Evolutionary conservation across 352 stramenopile species (phyloP).

Genomic region (Globisporangium nagaii): DNA sequence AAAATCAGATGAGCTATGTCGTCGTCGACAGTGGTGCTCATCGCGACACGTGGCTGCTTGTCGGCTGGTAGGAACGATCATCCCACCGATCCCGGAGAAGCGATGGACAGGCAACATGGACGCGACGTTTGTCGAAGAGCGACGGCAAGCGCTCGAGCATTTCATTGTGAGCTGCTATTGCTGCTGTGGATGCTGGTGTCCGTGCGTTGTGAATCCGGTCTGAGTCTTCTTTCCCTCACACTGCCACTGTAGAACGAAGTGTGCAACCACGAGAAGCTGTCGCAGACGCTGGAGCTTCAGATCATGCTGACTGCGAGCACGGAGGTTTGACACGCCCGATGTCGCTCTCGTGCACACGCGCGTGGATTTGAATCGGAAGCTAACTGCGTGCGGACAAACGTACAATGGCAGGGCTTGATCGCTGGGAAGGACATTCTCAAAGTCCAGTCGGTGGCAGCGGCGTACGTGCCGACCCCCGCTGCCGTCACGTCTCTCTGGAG

Average conservation of each 20-base stretch:
- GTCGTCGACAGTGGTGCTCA: no score
- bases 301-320: constrained; percentile 78
- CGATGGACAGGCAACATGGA: constrained; percentile 87
- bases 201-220: no score
- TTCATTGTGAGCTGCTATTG: constrained; percentile 63
- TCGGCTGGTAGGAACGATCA: constrained; percentile 68
- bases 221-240: no score
- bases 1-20: background rate
- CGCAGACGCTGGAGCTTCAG: constrained; percentile 75
- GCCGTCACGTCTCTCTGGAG: constrained; percentile 78
- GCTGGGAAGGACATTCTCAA: constrained; percentile 80
- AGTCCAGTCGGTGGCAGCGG: constrained; percentile 59
- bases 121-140: constrained; percentile 85
- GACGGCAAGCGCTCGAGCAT: constrained; percentile 80
- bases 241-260: constrained; percentile 74
- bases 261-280: constrained; percentile 78
- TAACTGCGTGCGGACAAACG: no score
- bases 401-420: constrained; percentile 54
- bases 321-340: no score
- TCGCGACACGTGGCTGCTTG: background rate
- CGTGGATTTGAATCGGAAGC: no score
- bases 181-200: no score
- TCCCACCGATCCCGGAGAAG: constrained; percentile 85
- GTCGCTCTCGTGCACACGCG: no score
- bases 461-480: constrained; percentile 73